Evolutionary conservation across 768 basidiomycete species (phyloP), one percentile per base, ranked within the genome.

Genomic region (Russula dissimulans): DNA sequence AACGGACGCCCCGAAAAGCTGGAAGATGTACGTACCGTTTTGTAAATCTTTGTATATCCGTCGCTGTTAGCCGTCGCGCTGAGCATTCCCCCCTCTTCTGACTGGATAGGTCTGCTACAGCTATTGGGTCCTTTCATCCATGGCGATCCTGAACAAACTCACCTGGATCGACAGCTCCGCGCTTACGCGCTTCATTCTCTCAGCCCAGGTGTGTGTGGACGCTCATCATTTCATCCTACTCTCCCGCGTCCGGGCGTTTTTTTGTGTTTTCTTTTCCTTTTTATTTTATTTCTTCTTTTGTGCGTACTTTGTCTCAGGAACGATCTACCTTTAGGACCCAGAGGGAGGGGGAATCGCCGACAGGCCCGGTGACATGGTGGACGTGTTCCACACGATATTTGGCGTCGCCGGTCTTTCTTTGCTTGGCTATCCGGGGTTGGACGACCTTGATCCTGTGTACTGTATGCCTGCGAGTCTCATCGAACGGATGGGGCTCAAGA

Each of bases 1-100:
- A 98, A 98, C 66, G 97, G 95, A 0, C 79, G 97, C n/a, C 97
- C 97, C 10, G 92, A 99, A 71, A 99, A 99, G 74, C 76, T 98
- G 38, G 91, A 94, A 74, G 95, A 98, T 69, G 97, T 95, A 66
- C 66, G 85, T 78, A 47, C 43, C 44, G 15, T 46, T 18, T n/a
- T 10, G 7, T 7, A 3, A 4, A 3, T 34, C 14, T 14, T 48
- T 8, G 31, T 5, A 3, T n/a, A 10, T 14, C 39, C 39, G 11
- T 17, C 29, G 14, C 14, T 39, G 53, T 3, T 53, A 39, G 22
- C 15, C 39, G 14, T 32, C 22, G n/a, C 48, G 48, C 32, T 11
- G 18, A 8, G 22, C 22, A 26, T 26, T 26, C 32, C 31, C 32
- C 17, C 22, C 4, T 5, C 9, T 18, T 49, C 7, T 11, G 32